Evolutionary conservation across 2,329 filamentous ascomycete species (phyloP).

Genomic region (Beauveria sp.): DNA sequence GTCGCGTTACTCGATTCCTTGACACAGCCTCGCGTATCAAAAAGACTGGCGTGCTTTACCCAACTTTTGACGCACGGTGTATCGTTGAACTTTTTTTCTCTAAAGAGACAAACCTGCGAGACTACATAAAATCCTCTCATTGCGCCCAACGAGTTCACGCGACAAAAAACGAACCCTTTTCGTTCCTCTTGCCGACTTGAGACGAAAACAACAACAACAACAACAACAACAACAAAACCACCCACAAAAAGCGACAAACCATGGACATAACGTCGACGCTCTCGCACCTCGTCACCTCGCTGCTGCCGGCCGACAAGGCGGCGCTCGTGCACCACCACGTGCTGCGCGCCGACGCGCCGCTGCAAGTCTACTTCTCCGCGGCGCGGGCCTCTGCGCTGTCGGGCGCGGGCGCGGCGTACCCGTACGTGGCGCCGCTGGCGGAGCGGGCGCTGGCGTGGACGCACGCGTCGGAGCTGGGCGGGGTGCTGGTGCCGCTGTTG

Average conservation of each 20-base stretch:
- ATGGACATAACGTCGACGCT: slow-evolving; percentile 26
- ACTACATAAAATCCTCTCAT: no score
- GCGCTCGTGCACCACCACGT: slow-evolving; percentile 39
- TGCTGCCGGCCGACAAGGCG: slow-evolving; percentile 39
- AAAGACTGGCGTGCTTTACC: not conserved
- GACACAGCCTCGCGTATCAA: not conserved
- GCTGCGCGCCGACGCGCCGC: slow-evolving; percentile 36
- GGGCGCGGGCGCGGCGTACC: slow-evolving; percentile 26
- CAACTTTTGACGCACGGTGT: not conserved
- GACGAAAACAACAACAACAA: not conserved
- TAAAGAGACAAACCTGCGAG: no score
- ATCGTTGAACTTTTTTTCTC: not conserved
- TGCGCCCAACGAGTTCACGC: not conserved
- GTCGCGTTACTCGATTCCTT: no score
- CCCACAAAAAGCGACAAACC: not conserved
- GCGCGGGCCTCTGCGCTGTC: slow-evolving; percentile 23
- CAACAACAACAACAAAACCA: not conserved
- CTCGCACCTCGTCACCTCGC: slow-evolving; percentile 27
- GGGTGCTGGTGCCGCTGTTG: slow-evolving; percentile 25
- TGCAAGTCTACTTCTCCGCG: slow-evolving; percentile 33
- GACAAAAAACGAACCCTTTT: not conserved
- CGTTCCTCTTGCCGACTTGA: not conserved
- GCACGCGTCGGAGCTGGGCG: slow-evolving; percentile 26
- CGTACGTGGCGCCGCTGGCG: slow-evolving; percentile 35
- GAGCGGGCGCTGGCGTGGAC: slow-evolving; percentile 30